A percentile compares a stretch with the other conserved stretches of the same genome.
Evolutionary conservation across 352 stramenopile species (phyloP).

Genomic region (Nothophytophthora sp.): DNA sequence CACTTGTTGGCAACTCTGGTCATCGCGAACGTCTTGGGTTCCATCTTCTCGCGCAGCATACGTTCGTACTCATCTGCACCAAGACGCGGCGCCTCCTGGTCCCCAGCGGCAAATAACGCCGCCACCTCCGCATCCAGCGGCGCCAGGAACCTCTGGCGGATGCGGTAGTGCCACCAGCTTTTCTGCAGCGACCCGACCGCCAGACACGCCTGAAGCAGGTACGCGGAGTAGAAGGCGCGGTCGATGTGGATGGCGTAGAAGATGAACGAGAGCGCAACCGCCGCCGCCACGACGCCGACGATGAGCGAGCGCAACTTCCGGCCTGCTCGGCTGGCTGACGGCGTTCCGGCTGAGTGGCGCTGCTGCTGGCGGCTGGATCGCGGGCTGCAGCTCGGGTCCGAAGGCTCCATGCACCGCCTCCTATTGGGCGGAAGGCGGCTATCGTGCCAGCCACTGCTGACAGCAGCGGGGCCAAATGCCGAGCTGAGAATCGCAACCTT

Average conservation of each 20-base stretch:
- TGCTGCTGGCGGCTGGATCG: slow-evolving; percentile 6
- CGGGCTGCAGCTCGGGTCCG: slow-evolving; percentile 11
- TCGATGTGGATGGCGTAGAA: slow-evolving; percentile 41
- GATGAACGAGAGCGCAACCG: slow-evolving; percentile 29
- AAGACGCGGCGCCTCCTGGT: slow-evolving; percentile 11
- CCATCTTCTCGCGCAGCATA: slow-evolving; percentile 29
- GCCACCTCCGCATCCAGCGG: slow-evolving; percentile 22
- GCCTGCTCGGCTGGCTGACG: too few species aligned
- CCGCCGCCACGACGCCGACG: slow-evolving; percentile 8
- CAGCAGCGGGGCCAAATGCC: too few species aligned
- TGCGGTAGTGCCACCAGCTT: slow-evolving; percentile 66
- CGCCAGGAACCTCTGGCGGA: slow-evolving; percentile 55
- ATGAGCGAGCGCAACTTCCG: too few species aligned
- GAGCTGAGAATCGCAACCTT: too few species aligned
- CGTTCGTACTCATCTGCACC: slow-evolving; percentile 16
- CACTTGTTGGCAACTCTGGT: slow-evolving; percentile 28
- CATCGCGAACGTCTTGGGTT: slow-evolving; percentile 24
- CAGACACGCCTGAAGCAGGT: slow-evolving; percentile 44
- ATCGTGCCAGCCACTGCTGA: too few species aligned
- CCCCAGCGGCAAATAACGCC: slow-evolving; percentile 9
- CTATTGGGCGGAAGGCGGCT: slow-evolving; percentile 20
- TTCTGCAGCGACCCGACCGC: slow-evolving; percentile 46
- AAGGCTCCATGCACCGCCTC: slow-evolving; percentile 18
- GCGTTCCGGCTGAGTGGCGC: not conserved
- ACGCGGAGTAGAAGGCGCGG: slow-evolving; percentile 26